Evolutionary conservation across 1,284 basidiomycete genomes (phyloP).

Genomic region (Ganoderma sinense): DNA sequence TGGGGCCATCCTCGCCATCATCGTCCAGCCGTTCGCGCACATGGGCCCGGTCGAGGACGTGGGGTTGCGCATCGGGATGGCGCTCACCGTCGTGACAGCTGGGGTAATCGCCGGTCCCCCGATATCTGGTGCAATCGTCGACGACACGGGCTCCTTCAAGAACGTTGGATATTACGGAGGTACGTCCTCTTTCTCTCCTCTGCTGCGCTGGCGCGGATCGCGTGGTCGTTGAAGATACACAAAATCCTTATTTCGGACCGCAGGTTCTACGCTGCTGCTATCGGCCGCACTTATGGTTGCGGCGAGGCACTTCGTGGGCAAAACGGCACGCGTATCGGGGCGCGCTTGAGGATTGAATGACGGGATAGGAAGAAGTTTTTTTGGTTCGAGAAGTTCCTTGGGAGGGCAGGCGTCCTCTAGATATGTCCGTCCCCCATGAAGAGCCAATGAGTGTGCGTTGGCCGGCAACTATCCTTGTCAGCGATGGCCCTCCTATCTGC

Average conservation of each 20-base stretch:
- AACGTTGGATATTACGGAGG: slow-evolving; percentile 65
- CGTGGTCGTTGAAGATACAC: neutral
- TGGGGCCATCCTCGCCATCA: slow-evolving; percentile 62
- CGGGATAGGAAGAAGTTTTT: no score
- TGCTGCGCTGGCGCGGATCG: neutral
- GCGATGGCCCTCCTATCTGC: no score
- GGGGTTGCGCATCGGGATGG: slow-evolving; percentile 61
- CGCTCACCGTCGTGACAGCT: slow-evolving; percentile 52
- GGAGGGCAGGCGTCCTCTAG: neutral
- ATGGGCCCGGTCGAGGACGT: slow-evolving; percentile 62
- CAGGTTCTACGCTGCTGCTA: neutral
- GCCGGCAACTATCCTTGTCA: no score
- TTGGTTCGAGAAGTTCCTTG: neutral
- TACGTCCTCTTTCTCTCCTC: slow-evolving; percentile 32
- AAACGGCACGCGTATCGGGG: neutral
- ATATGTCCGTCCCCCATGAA: no score
- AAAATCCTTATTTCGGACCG: neutral
- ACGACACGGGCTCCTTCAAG: slow-evolving; percentile 48
- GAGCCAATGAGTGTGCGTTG: no score
- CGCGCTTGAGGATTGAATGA: neutral
- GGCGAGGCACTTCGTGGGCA: neutral
- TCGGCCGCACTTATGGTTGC: neutral
- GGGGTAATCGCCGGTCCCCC: slow-evolving; percentile 57
- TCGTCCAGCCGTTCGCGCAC: slow-evolving; percentile 59
- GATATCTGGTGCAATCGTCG: slow-evolving; percentile 58